A percentile compares a stretch with the other conserved stretches of the same genome.
Conservation (phyloP, 73 alveolate genomes). For the Tetrahymena elliotti region DNA sequence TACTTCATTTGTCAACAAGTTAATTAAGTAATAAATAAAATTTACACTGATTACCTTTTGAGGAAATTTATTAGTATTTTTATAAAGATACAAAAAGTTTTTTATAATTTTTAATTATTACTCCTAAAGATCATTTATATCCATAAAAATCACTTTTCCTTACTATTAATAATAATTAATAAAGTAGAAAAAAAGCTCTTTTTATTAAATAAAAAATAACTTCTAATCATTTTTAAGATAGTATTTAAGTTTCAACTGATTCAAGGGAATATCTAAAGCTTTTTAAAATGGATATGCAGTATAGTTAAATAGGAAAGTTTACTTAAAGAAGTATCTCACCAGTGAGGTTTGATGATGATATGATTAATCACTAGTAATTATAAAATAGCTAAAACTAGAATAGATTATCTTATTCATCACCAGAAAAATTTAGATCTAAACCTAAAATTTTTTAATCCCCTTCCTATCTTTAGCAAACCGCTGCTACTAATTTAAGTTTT, state of each 20-base stretch:
- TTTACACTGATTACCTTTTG: not conserved
- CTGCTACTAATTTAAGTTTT: not conserved
- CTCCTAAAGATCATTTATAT: not conserved
- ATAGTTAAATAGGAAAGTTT: not conserved
- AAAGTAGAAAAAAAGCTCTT: not conserved
- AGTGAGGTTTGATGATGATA: not conserved
- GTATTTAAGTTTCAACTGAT: no score
- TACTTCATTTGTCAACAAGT: no score
- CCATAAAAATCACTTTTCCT: not conserved
- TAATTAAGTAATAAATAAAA: no score
- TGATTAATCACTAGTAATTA: not conserved
- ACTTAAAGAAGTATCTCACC: not conserved
- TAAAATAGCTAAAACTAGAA: not conserved
- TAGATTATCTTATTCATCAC: not conserved
- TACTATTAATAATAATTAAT: not conserved
- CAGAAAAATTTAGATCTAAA: not conserved
- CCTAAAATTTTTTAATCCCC: not conserved
- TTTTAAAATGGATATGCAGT: not conserved
- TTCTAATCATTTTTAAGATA: no score
- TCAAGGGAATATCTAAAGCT: not conserved
- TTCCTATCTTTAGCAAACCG: not conserved
- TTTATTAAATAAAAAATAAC: no score
- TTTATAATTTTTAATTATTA: no score
- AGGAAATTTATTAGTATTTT: not conserved
- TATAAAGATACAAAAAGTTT: not conserved